phyloP scores from a whole-genome alignment of 345 rosid species.

The Citrus medica region DNA sequence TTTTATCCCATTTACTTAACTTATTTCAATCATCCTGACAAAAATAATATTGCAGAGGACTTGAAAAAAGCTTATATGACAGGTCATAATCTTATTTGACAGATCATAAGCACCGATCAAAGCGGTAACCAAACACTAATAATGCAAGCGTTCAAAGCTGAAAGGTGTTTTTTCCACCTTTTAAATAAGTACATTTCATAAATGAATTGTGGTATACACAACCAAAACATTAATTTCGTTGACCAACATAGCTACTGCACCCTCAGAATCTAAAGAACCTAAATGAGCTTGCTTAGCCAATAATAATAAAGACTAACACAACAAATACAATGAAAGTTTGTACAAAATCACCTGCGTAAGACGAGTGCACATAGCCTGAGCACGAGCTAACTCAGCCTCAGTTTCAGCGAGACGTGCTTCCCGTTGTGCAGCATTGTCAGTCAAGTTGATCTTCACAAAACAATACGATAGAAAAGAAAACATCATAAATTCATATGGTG shows the following conservation, averaged over 20 bases:
- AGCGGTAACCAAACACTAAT: not conserved
- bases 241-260: too few species aligned
- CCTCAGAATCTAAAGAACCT: too few species aligned
- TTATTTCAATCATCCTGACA: not conserved
- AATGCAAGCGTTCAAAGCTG: too few species aligned
- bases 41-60: too few species aligned
- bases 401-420: slow-evolving; percentile 65
- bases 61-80: not conserved
- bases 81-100: not conserved
- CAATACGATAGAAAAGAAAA: not conserved
- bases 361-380: slow-evolving; percentile 60
- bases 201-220: too few species aligned
- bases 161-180: not conserved
- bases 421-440: slow-evolving; percentile 56
- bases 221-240: too few species aligned
- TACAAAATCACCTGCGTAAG: slow-evolving; percentile 55
- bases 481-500: not conserved
- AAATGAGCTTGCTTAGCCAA: too few species aligned
- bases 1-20: not conserved
- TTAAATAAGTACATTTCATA: not conserved
- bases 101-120: not conserved
- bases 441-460: slow-evolving; percentile 59
- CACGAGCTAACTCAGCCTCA: slow-evolving; percentile 64
- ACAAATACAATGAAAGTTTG: too few species aligned
- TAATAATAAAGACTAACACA: too few species aligned